phyloP scores from a whole-genome alignment of 768 basidiomycete species.

The Saitozyma podzolica region DNA sequence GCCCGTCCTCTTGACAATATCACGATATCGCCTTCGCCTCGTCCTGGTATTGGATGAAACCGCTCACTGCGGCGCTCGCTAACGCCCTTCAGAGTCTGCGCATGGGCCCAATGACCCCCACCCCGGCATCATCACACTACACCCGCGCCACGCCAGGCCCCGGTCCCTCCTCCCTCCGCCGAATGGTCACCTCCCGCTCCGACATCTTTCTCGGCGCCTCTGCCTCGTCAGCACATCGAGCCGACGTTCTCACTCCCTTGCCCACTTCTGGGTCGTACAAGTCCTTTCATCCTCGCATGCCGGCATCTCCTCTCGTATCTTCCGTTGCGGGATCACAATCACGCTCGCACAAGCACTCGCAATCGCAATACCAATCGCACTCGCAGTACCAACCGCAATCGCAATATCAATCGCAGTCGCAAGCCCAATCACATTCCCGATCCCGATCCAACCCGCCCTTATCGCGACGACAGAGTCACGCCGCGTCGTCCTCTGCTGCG shows the following conservation, averaged over 20 bases:
- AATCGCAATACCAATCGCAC: too few species aligned
- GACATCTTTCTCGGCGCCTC: conserved; percentile 35
- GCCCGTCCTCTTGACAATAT: conserved; percentile 1
- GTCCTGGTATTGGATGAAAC: too few species aligned
- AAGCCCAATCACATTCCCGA: not conserved
- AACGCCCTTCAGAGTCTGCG: conserved; percentile 18
- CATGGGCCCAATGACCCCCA: conserved; percentile 13
- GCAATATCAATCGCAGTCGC: conserved; percentile 9
- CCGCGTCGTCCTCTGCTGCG: conserved; percentile 19
- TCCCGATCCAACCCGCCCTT: conserved; percentile 4
- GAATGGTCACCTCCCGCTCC: conserved; percentile 39
- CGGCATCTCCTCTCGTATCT: not conserved
- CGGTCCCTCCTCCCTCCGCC: conserved; percentile 38
- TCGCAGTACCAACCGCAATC: not conserved
- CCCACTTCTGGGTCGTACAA: not conserved
- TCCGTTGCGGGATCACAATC: too few species aligned
- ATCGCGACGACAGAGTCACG: conserved; percentile 8
- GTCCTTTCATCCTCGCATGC: not conserved
- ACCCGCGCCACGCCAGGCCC: conserved; percentile 10
- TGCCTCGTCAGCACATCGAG: not conserved
- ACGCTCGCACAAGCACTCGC: too few species aligned
- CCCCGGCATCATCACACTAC: conserved; percentile 10
- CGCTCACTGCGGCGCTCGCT: too few species aligned
- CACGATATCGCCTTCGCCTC: not conserved
- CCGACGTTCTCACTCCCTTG: conserved; percentile 2